These are phyloP conservation scores for Gonium pectorale DNA, from an alignment of 139 green algal species.

Conservation along the genomic window DNA sequence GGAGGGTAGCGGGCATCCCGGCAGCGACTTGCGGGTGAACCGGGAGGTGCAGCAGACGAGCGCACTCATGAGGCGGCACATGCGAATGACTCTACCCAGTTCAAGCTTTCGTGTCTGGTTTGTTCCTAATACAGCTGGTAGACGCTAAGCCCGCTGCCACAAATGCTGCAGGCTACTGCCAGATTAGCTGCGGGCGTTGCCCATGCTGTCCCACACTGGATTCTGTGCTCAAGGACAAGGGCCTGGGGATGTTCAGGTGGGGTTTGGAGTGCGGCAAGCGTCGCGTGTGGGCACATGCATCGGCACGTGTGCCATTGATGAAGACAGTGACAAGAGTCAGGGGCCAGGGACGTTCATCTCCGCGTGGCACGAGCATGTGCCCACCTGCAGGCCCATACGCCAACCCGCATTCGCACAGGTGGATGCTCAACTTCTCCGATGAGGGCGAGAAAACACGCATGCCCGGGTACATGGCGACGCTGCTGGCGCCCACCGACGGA, in stretches of 20 bases:
- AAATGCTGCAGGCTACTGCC: constrained; percentile 60
- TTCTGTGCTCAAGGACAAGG: constrained; percentile 33
- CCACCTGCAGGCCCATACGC: neutral
- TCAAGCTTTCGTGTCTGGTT: too few relatives aligned
- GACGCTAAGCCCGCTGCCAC: too few relatives aligned
- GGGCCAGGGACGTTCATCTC: too few relatives aligned
- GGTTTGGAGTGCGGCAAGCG: neutral
- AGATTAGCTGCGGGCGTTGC: constrained; percentile 61
- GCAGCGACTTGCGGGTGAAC: too few relatives aligned
- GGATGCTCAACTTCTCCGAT: constrained; percentile 28
- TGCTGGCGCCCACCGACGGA: constrained; percentile 53
- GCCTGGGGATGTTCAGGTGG: constrained; percentile 54
- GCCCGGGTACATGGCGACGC: constrained; percentile 47
- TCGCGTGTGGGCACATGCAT: neutral
- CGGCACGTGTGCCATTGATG: too few relatives aligned
- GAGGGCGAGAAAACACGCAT: neutral
- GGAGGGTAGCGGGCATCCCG: too few relatives aligned
- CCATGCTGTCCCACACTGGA: constrained; percentile 50
- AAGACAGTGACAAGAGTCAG: too few relatives aligned
- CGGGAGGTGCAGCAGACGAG: too few relatives aligned
- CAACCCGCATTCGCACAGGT: neutral
- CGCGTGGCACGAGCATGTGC: too few relatives aligned
- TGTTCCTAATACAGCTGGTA: too few relatives aligned
- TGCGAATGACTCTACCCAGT: too few relatives aligned
- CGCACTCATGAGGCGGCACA: too few relatives aligned